Evolutionary conservation across 306 rosid genomes (phyloP), one percentile per base, ranked within the genome.

Genomic region (Gynostemma pentaphyllum): DNA sequence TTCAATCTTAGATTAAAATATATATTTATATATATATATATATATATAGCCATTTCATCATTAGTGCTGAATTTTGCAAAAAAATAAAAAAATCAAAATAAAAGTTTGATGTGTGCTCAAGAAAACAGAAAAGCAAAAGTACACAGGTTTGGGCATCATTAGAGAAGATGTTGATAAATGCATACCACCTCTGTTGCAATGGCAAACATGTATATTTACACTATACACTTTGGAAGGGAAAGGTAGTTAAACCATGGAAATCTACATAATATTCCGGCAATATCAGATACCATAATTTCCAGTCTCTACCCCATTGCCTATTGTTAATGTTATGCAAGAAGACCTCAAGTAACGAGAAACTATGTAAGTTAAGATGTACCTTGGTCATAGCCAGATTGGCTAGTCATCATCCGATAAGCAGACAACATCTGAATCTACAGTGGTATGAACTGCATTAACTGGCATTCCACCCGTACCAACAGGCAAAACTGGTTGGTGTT

Each of bases 331-430:
- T 36, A 57, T 37, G 47, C 14, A 53, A 28, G 21, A 21, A 41
- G 18, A 15, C 23, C 47, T 4, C 2, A 66, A 13, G 70, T 64
- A 45, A 18, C 29, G 4, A 49, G 32, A 15, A 66, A 32, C 45
- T 65, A 11, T 8, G 11, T 12, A 9, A 65, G 69, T 65, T 34
- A 19, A 64, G 42, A 62, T 40, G 24, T 40, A 62, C 67, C 48
- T 34, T 30, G 13, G 10, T 11, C n/a, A n/a, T 47, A 4, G 21
- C 11, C 60, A 15, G 42, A 50, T 42, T 34, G 70, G 83, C 83
- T 76, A 85, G 60, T 88, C 96, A 57, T 84, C 95, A 46, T 91
- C 96, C 0, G 98, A 91, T 75, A 91, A 78, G 75, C 77, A 91
- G 32, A 88, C 98, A 37, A 85, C 27, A 24, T 82, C 81, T n/a